Percentiles rank a stretch among this genome's conserved stretches.
phyloP scores from a whole-genome alignment of 2,329 filamentous ascomycete species.

The Colletotrichum tofieldiae region DNA sequence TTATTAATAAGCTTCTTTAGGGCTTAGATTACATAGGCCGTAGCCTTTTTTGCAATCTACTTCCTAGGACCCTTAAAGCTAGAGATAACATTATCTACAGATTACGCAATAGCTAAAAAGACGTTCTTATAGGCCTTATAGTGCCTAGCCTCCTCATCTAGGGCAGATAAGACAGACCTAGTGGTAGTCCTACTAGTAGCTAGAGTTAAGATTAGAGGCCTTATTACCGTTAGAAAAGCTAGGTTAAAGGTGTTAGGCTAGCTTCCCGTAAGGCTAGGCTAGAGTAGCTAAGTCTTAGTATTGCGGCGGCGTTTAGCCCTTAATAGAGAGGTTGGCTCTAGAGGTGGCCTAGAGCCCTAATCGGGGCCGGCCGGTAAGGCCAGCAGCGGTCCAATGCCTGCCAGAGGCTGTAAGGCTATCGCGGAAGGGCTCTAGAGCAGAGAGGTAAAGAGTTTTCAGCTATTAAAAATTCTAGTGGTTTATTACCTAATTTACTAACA shows the following conservation, averaged over 20 bases:
- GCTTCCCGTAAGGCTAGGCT: conserved; percentile 8
- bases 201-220: neutral
- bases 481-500: neutral
- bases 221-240: neutral
- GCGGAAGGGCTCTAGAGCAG: neutral
- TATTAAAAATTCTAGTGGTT: neutral
- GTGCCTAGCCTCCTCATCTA: conserved; percentile 1
- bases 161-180: neutral
- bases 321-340: neutral
- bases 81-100: neutral
- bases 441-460: neutral
- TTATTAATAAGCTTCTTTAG: neutral
- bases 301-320: conserved; percentile 9
- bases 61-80: conserved; percentile 3
- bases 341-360: neutral
- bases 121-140: neutral
- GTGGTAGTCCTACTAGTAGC: neutral
- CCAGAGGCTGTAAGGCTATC: neutral
- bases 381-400: neutral
- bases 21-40: neutral
- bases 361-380: neutral
- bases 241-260: neutral
- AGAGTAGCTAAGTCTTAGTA: neutral
- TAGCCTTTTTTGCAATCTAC: conserved; percentile 13
- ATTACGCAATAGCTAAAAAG: conserved; percentile 5